Base-by-base conservation (phyloP, 2,329 filamentous ascomycete genomes). In the Hirsutella minnesotensis region DNA sequence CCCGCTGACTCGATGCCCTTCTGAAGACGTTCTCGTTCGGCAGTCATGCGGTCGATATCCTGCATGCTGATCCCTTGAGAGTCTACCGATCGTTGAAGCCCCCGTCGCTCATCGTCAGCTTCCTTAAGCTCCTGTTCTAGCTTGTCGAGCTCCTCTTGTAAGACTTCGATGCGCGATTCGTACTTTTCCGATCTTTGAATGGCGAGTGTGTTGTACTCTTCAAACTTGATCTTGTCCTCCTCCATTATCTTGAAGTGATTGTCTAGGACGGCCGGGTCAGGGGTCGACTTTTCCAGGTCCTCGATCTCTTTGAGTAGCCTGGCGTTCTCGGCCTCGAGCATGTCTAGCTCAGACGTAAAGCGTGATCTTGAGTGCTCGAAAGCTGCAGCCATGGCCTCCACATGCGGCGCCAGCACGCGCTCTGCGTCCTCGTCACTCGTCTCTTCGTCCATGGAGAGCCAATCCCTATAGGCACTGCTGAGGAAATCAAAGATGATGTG, bases 41-140 rank as follows among this genome's bases (percentile, higher is more conserved):
- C 82, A 53, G 88, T 95, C 90, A 98, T 95, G 62, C 92, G 87
- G 72, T 98, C 92, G 58, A 98, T 96, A 73, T 98, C 92, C 65
- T 92, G 85, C 65, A 95, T 94, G 55, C 88, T 94, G 59, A 98
- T 89, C 3, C 92, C 92, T 58, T 94, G 87, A 52, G 83, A 81
- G 61, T 96, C 92, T 22, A 98, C 88, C 24, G 84, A 81, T 46
- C 83, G 80, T 60, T 96, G 90, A 9, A 98, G 72, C 24, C 75
- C 73, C 35, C 78, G 68, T 47, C 87, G 79, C 60, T 98, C 92
- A 15, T 84, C 80, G 50, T 96, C 89, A 0, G 83, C 84, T 53
- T 86, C 83, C 45, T 77, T 73, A 29, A 94, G 68, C 54, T 95
- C 88, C 9, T 73, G 66, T 42, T 81, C 70, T 19, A 87, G 75